Evolutionary conservation across 116 monocot species (phyloP).

Genomic region (Iris pallida): DNA sequence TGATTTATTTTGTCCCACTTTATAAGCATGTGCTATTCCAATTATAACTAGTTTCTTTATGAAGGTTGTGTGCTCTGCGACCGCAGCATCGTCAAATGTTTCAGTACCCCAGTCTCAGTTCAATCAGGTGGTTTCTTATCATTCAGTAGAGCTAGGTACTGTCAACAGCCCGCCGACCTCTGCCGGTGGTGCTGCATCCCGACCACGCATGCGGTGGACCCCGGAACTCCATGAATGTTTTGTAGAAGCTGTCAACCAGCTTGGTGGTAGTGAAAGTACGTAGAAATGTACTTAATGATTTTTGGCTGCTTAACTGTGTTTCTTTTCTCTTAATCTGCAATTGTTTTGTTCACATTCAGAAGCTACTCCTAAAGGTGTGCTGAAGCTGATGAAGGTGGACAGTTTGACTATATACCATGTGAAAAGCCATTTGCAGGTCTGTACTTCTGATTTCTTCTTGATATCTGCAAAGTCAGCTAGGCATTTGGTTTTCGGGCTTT

Average conservation of each 20-base stretch:
- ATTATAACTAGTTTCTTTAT: constrained; percentile 1
- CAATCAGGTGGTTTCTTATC: constrained; percentile 33
- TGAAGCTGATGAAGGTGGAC: constrained; percentile 92
- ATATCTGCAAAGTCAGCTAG: background rate
- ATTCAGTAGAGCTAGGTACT: constrained; percentile 42
- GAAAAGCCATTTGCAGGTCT: constrained; percentile 97
- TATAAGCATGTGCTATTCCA: background rate
- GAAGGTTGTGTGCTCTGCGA: constrained; percentile 17
- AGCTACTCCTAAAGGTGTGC: constrained; percentile 96
- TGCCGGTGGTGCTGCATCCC: constrained; percentile 29
- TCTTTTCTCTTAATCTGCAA: background rate
- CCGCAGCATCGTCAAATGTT: constrained; percentile 20
- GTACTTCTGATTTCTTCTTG: background rate
- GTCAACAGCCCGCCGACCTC: constrained; percentile 33
- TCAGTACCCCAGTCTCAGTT: constrained; percentile 21
- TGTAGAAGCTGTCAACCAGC: constrained; percentile 67
- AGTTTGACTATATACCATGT: constrained; percentile 97
- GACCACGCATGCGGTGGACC: constrained; percentile 73
- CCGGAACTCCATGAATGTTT: constrained; percentile 76
- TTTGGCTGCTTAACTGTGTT: background rate
- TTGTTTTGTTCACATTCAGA: constrained; percentile 29
- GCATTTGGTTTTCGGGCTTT: background rate
- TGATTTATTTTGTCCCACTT: background rate
- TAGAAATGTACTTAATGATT: background rate
- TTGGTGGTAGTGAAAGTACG: constrained; percentile 83